Base-by-base conservation (phyloP, 2,329 filamentous ascomycete species). In the Cladosporium halotolerans region DNA sequence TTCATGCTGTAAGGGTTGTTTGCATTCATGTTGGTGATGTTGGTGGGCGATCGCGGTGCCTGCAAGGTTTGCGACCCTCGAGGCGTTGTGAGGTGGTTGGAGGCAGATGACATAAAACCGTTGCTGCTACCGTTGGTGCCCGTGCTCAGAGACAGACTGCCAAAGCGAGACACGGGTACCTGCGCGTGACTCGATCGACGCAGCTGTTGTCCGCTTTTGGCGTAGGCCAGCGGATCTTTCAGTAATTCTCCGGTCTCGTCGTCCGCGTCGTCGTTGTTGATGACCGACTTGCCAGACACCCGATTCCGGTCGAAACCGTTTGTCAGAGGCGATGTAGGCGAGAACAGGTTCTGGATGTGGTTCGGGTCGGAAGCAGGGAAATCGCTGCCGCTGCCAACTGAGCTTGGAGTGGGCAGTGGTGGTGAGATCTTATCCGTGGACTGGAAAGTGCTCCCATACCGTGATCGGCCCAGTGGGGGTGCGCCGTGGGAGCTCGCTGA, bases 191-290 rank as follows among this genome's bases (percentile, higher is more conserved):
- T 90, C 38, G 83, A 80, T 59, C 84, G 82, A 51, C 88, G 79
- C 40, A 73, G 62, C 44, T 70, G 64, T 39, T 73, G 72, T 9
- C 83, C 85, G 62, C 83, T 88, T 63, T 91, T 85, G 9, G 87
- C 88, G 64, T 84, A 89, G 8, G 80, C 84, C 41, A 88, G 77
- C 0, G 86, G 82, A 52, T 89, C 83, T 54, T 85, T 85, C 43
- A 89, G 75, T n/a, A 90, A 74, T 60, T 84, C 79, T 33, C 78
- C 81, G 2, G 86, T 87, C 65, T 89, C 86, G 46, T 89, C 86
- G 58, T 86, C 83, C 28, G 80, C 82, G 13, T 79, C 78, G 63
- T 85, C 81, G 61, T 86, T 81, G 59, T 81, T 85, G 68, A 90
- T 90, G 47, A 89, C 73, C 2, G 82, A 80, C 69, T 89, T 89